A percentile compares a stretch with the other conserved stretches of the same genome.
These are phyloP conservation scores for Helotiales sp. DNA, from an alignment of 2,329 filamentous ascomycete species.

Conservation along the genomic window DNA sequence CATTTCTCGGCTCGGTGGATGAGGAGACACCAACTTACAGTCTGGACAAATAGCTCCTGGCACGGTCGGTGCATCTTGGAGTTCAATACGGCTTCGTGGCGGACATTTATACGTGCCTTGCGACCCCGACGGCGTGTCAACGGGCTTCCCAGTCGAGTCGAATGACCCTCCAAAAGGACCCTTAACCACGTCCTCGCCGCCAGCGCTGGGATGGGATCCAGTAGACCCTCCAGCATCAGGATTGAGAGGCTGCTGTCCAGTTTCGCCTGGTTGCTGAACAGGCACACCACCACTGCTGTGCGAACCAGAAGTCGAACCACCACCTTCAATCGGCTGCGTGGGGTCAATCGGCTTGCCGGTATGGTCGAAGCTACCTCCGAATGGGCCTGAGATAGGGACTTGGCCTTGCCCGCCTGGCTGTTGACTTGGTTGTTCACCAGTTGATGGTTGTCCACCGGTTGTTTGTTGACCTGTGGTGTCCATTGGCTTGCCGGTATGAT, in stretches of 20 bases:
- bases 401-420: background rate
- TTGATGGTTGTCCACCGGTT: background rate
- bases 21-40: background rate
- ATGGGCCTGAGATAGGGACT: background rate
- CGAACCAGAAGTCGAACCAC: background rate
- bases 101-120: background rate
- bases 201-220: background rate
- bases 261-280: background rate
- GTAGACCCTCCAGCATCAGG: too few species aligned
- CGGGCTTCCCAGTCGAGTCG: background rate
- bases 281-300: background rate
- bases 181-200: background rate
- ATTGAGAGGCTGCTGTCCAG: background rate
- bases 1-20: background rate
- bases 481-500: background rate
- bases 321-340: background rate
- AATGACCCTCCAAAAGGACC: background rate
- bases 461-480: background rate
- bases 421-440: background rate
- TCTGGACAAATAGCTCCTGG: background rate
- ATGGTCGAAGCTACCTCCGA: background rate
- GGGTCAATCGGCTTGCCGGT: background rate
- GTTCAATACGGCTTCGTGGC: background rate
- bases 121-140: background rate
- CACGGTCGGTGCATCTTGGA: background rate